Evolutionary conservation across 129 eudicot species (phyloP), one percentile per base, ranked within the genome.

Genomic region (Centaurea solstitialis): DNA sequence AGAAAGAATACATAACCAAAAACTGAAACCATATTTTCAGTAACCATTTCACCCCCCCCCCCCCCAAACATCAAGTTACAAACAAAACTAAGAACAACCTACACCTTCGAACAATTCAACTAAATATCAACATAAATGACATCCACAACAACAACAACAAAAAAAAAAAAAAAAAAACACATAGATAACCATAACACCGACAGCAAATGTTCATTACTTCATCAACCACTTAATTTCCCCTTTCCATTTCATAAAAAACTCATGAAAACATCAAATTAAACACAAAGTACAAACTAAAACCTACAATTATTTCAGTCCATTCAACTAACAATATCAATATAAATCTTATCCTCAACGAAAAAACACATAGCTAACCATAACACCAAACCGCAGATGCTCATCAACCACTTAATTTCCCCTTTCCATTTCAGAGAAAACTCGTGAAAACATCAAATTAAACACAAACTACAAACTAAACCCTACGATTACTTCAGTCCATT

Each of bases 361-460:
- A 73, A 73, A 73, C 33, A 73, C 28, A 6, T 12, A 23, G 73
- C 15, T 33, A 73, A 72, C 66, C 37, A 24, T 76, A 76, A 59
- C 70, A 17, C 17, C 26, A 7, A 7, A 73, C 41, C 43, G 38
- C 65, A 73, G 22, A 22, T 45, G 45, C 6, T 39, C 33, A 12
- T 22, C 3, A 41, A 40, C 4, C 37, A 9, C 24, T 7, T 20
- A 20, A 64, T 22, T 64, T 64, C 12, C 28, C 12, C 5, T 35
- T 9, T 39, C 10, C 53, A 6, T 35, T 26, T 69, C 5, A 43
- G 50, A 18, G 47, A 47, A 26, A 78, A 21, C 40, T 17, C 38
- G 68, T 62, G 35, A 2, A 75, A 37, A 38, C 11, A 28, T 23
- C 64, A n/a, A 9, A 78, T 28, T 59, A 76, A 30, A 68, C 7